Percentiles rank a stretch among this genome's conserved stretches.
Conservation (phyloP, 768 basidiomycete species). For the Trametes meyenii region DNA sequence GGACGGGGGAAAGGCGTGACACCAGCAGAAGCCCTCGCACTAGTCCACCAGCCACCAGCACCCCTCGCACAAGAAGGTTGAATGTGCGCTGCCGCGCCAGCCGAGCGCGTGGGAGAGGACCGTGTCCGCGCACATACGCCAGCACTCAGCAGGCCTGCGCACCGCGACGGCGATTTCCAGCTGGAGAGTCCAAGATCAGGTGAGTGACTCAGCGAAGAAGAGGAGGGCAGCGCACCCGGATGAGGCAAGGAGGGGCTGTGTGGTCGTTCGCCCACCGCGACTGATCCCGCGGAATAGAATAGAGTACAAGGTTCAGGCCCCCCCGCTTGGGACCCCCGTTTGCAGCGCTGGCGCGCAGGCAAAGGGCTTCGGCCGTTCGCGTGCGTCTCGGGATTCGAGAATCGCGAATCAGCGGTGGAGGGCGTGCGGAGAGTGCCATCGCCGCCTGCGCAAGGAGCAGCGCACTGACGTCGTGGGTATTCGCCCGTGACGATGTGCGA, state of each 20-base stretch:
- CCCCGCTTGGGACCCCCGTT: slow-evolving; percentile 3
- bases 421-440: slow-evolving; percentile 4
- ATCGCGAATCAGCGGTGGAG: not conserved
- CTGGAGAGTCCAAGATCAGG: no score
- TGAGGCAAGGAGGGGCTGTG: not conserved
- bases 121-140: not conserved
- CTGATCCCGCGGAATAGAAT: slow-evolving; percentile 7
- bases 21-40: not conserved
- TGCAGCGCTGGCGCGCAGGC: slow-evolving; percentile 1
- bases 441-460: not conserved
- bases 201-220: not conserved
- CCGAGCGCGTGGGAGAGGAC: not conserved
- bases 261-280: not conserved
- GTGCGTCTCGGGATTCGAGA: not conserved
- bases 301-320: slow-evolving; percentile 20
- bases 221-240: not conserved
- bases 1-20: not conserved
- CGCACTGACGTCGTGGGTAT: slow-evolving; percentile 1
- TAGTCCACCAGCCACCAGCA: not conserved
- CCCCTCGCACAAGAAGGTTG: not conserved
- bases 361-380: not conserved
- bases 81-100: slow-evolving; percentile 8
- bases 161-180: no score
- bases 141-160: not conserved
- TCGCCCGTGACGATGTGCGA: slow-evolving; percentile 2